Evolutionary conservation across 805 yeast species (phyloP).

Genomic region (Torulaspora maleeae): DNA sequence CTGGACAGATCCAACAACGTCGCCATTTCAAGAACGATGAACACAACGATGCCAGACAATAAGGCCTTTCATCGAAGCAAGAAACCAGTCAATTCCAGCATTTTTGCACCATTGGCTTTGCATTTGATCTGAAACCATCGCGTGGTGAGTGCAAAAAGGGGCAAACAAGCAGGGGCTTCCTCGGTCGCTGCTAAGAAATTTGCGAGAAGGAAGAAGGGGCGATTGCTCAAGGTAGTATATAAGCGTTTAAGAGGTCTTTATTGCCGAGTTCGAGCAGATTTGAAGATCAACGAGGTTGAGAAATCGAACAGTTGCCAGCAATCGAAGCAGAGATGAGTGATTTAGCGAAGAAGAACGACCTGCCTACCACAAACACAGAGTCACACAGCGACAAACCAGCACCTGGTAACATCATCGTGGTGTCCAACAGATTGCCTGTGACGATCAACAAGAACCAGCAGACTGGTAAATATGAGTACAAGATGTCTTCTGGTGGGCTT

Average conservation of each 20-base stretch:
- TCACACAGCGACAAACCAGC: constrained; percentile 13
- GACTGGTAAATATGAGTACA: constrained; percentile 65
- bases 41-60: neutral
- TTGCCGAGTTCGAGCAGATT: neutral
- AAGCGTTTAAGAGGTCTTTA: neutral
- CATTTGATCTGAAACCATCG: neutral
- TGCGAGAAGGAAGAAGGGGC: constrained; percentile 3
- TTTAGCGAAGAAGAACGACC: constrained; percentile 1
- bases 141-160: constrained; percentile 1
- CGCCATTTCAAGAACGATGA: neutral
- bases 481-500: constrained; percentile 95
- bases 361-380: constrained; percentile 6
- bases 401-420: constrained; percentile 75
- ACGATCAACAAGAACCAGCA: constrained; percentile 64
- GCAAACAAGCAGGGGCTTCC: constrained; percentile 1
- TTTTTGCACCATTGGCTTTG: neutral
- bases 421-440: constrained; percentile 92
- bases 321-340: neutral
- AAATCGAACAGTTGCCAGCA: neutral
- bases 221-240: neutral
- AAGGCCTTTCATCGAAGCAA: neutral
- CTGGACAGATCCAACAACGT: neutral
- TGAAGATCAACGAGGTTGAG: neutral
- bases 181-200: neutral
- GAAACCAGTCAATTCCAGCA: neutral